phyloP scores from a whole-genome alignment of 2,329 filamentous ascomycete species.

The Hyphodiscus sp. region DNA sequence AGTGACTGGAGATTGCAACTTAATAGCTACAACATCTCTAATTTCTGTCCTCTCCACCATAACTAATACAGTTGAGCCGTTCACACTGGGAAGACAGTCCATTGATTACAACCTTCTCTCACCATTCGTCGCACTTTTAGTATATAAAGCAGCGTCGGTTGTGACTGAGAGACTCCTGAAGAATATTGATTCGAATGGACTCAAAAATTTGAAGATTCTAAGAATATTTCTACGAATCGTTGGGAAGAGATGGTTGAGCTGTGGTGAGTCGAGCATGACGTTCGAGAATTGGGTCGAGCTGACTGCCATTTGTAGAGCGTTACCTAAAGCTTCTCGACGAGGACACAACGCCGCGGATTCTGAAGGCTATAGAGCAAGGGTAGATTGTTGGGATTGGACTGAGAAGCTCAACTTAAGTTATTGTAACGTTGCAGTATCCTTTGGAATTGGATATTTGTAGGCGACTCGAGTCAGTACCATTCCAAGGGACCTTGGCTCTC shows the following conservation, averaged over 20 bases:
- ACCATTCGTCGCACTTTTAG: constrained; percentile 13
- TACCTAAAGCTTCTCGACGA: constrained; percentile 20
- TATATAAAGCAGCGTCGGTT: constrained; percentile 16
- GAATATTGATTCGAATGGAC: constrained; percentile 1
- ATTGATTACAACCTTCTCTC: constrained; percentile 12
- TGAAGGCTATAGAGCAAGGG: constrained; percentile 13
- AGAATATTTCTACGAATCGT: constrained; percentile 12
- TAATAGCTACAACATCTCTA: constrained; percentile 5
- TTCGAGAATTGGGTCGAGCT: constrained; percentile 1
- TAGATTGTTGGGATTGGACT: no score
- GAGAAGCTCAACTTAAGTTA: no score
- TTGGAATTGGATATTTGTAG: no score
- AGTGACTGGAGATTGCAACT: constrained; percentile 7
- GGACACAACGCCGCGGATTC: constrained; percentile 19
- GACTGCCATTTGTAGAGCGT: constrained; percentile 12
- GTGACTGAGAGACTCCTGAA: constrained; percentile 13
- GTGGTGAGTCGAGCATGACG: constrained; percentile 12
- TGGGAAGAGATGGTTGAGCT: constrained; percentile 14
- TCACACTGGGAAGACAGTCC: constrained; percentile 3
- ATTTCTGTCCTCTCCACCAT: constrained; percentile 5
- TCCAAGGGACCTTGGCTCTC: no score
- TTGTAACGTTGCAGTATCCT: no score
- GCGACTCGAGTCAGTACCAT: no score
- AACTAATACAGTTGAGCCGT: constrained; percentile 9
- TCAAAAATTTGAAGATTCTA: constrained; percentile 11